Conservation (phyloP, 768 basidiomycete species). For the Dioszegia aurantiaca region DNA sequence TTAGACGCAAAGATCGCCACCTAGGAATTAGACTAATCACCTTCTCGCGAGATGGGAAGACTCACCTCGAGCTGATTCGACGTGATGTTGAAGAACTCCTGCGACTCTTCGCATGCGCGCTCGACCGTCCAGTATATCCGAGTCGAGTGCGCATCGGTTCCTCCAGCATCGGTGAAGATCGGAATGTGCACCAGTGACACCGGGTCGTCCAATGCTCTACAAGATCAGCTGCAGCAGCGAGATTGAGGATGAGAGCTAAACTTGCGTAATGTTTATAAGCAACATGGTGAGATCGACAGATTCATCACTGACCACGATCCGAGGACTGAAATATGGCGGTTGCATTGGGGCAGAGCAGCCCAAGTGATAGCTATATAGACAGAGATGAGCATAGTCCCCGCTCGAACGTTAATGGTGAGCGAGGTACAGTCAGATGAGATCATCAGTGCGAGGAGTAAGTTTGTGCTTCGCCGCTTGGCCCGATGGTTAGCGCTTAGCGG, state of each 20-base stretch:
- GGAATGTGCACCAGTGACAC: constrained; percentile 45
- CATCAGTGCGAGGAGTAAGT: no score
- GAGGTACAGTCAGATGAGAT: no score
- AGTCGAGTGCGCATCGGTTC: constrained; percentile 21
- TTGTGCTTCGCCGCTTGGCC: no score
- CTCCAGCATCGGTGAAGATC: neutral
- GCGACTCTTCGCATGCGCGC: constrained; percentile 20
- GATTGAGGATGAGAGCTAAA: neutral
- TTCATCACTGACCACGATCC: constrained; percentile 1
- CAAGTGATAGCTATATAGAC: no score
- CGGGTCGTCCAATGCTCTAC: constrained; percentile 33
- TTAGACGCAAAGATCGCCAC: constrained; percentile 40
- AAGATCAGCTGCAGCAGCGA: neutral
- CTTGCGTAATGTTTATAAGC: constrained; percentile 9
- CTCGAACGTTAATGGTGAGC: no score
- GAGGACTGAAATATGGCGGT: no score
- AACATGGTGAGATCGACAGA: constrained; percentile 1
- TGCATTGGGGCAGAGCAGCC: no score
- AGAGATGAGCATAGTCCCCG: no score
- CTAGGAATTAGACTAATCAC: constrained; percentile 18
- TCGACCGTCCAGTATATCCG: constrained; percentile 45
- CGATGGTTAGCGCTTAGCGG: no score
- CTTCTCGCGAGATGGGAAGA: neutral
- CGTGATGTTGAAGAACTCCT: constrained; percentile 46
- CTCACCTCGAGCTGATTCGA: constrained; percentile 41